Percentiles rank a stretch among this genome's conserved stretches.
Evolutionary conservation across 2,329 filamentous ascomycete genomes (phyloP).

Genomic region (Fusarium burgessii): DNA sequence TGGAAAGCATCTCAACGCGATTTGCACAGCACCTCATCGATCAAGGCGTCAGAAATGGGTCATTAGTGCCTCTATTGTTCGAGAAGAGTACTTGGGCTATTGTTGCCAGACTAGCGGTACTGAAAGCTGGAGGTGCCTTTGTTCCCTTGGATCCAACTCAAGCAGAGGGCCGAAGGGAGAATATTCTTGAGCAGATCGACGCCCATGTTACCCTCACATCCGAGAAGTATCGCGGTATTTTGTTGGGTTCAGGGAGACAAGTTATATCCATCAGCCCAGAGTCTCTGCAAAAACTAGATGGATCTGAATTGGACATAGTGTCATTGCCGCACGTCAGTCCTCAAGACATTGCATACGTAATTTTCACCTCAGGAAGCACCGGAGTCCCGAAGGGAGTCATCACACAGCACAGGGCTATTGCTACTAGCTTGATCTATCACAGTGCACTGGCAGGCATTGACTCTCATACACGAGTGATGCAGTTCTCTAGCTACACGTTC

Average conservation of each 20-base stretch:
- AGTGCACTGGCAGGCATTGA: background rate
- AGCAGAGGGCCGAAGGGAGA: background rate
- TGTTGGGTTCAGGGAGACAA: background rate
- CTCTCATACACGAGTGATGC: conserved; percentile 1
- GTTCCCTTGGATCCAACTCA: background rate
- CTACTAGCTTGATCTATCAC: conserved; percentile 6
- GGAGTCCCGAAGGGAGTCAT: conserved; percentile 30
- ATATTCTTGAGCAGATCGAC: background rate
- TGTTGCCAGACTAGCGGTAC: background rate
- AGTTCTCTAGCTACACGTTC: conserved; percentile 43
- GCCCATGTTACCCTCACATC: background rate
- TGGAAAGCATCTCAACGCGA: background rate
- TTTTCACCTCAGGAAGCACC: conserved; percentile 35
- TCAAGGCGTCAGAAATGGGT: background rate
- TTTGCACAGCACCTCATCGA: background rate
- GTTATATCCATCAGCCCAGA: background rate
- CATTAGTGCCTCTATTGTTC: background rate
- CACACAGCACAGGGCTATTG: conserved; percentile 15
- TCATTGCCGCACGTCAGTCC: background rate
- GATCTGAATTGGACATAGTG: background rate
- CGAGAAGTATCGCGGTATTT: background rate
- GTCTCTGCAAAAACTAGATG: background rate
- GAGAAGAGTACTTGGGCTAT: conserved; percentile 1
- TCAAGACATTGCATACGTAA: background rate
- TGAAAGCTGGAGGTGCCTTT: conserved; percentile 2